Evolutionary conservation across 768 basidiomycete genomes (phyloP), one percentile per base, ranked within the genome.

Genomic region (Leccinellum luteum): DNA sequence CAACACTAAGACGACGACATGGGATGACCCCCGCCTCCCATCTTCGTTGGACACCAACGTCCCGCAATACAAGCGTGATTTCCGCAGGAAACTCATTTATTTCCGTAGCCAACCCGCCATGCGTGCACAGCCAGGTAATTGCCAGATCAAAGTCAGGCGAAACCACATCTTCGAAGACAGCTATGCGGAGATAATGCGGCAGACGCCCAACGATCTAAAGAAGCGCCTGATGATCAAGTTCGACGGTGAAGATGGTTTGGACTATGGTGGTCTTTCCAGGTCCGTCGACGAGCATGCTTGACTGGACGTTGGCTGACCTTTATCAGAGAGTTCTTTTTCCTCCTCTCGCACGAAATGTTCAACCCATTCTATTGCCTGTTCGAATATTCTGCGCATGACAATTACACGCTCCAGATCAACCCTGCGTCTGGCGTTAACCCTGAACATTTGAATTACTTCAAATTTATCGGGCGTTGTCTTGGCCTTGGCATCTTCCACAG

Each of bases 211-310:
- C 69, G 97, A 99, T 74, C 74, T 99, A 66, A 98, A 98, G 86
- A 99, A 99, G 78, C 81, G 97, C 48, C 74, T 98, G 64, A 98
- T 98, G 97, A 98, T 98, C 78, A 99, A 98, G 78, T 99, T 99
- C 74, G 95, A 97, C 66, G 97, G 97, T 31, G 97, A 99, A 72
- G 97, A 98, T 73, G 97, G 97, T 71, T 76, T 98, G 62, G 97
- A 99, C 79, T 99, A 99, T 71, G 97, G 97, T 71, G 97, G 97
- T 74, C 77, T 98, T 56, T 97, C 95, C 41, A 87, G 96, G 93
- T 94, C 65, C 35, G 84, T 75, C 44, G 44, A 52, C 7, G 31
- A 25, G 28, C 28, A 19, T 23, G 23, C 41, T 23, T 48, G 5
- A 43, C 53, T 31, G 44, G 15, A 44, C 1, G 9, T 31, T 44